phyloP scores from a whole-genome alignment of 2,329 filamentous ascomycete genomes.

The Eutypa lata region DNA sequence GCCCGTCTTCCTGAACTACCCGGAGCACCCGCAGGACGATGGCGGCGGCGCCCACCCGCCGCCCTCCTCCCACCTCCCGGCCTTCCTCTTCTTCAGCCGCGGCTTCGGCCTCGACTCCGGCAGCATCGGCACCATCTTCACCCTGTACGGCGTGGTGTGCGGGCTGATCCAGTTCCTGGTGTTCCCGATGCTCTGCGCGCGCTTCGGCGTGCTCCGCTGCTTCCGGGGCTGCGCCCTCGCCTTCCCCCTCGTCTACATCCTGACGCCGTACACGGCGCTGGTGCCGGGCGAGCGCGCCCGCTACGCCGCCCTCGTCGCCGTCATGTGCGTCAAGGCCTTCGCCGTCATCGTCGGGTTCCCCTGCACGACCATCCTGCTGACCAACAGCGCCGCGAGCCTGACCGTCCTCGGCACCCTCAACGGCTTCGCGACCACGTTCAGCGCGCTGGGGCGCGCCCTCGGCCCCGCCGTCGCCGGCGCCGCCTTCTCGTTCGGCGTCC shows the following conservation, averaged over 20 bases:
- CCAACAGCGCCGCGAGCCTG: slow-evolving; percentile 76
- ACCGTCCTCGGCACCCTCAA: slow-evolving; percentile 83
- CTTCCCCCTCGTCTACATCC: slow-evolving; percentile 73
- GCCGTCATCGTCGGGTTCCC: slow-evolving; percentile 84
- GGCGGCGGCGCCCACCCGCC: slow-evolving; percentile 28
- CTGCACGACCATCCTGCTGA: slow-evolving; percentile 83
- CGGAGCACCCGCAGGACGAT: slow-evolving; percentile 51
- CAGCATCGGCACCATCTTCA: slow-evolving; percentile 82
- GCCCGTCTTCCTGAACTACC: slow-evolving; percentile 84
- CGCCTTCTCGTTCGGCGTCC: slow-evolving; percentile 73
- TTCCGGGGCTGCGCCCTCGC: slow-evolving; percentile 63
- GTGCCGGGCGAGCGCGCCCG: slow-evolving; percentile 47
- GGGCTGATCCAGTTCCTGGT: slow-evolving; percentile 82
- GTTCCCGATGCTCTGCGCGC: slow-evolving; percentile 72
- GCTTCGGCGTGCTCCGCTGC: slow-evolving; percentile 71
- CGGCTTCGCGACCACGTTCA: slow-evolving; percentile 81
- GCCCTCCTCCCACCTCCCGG: too few relatives aligned
- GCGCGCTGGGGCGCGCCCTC: slow-evolving; percentile 72
- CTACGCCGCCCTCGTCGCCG: slow-evolving; percentile 57
- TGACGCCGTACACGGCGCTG: slow-evolving; percentile 79
- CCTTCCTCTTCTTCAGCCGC: slow-evolving; percentile 75
- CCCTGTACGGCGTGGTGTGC: slow-evolving; percentile 73
- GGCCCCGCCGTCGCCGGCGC: slow-evolving; percentile 74
- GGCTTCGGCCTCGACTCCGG: slow-evolving; percentile 74
- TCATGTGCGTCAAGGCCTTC: slow-evolving; percentile 73